phyloP scores from a whole-genome alignment of 305 asterid species.

The Fraxinus paxiana region DNA sequence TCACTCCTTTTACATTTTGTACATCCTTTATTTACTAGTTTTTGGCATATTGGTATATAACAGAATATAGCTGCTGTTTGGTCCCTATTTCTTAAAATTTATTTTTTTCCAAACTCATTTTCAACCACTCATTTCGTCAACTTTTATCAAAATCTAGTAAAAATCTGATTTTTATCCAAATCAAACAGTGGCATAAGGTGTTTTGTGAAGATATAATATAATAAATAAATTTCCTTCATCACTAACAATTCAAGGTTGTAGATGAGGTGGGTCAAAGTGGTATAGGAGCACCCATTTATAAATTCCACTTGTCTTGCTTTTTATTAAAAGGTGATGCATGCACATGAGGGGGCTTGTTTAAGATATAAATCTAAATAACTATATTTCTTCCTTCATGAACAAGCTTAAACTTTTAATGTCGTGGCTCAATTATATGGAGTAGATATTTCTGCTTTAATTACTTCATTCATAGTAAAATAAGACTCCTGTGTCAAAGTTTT shows the following conservation, averaged over 20 bases:
- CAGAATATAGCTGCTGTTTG: background rate
- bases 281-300: background rate
- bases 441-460: background rate
- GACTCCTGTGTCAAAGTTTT: background rate
- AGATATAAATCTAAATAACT: background rate
- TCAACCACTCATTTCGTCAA: background rate
- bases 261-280: background rate
- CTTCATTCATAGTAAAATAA: background rate
- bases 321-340: background rate
- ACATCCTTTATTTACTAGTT: background rate
- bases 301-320: background rate
- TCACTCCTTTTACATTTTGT: conserved; percentile 5
- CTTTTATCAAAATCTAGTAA: background rate
- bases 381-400: background rate
- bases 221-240: background rate
- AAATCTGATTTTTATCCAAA: background rate
- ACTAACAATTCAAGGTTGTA: background rate
- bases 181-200: background rate
- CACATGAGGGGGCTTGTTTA: background rate
- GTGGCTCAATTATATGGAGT: background rate
- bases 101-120: background rate
- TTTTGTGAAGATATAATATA: background rate
- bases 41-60: background rate
- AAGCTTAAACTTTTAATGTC: background rate
- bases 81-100: no score